Base-by-base conservation (phyloP, 2,329 filamentous ascomycete species). In the Penicillium psychrosexuale region DNA sequence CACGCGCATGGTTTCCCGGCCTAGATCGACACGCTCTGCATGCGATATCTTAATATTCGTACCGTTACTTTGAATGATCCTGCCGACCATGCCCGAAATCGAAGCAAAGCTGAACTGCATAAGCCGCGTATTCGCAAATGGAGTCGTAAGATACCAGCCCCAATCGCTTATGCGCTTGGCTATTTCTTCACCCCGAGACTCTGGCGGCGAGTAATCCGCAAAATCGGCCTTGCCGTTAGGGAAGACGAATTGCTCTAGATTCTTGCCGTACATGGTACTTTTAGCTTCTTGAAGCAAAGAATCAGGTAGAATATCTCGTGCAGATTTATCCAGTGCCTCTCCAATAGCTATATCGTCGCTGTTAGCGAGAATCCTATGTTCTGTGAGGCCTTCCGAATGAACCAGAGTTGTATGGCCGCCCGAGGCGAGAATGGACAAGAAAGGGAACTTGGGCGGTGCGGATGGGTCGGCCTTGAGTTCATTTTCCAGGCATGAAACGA, bases 331-430 rank as follows among this genome's bases (percentile, higher is more conserved):
- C 33, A 99, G 78, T 65, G 89, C 84, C 73, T 96, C 90, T 46
- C 94, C 94, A 55, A 97, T 78, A n/a, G 94, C 91, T 59, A 92
- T 86, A 73, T 95, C 91, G n/a, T 74, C 75, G 0, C 89, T 88
- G 15, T 82, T 79, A 17, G 88, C 91, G 27, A 97, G 75, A 55
- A 95, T 84, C 44, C 78, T 75, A 72, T 97, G 93, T 27, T 86
- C 77, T 27, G 80, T 84, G 2, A 94, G 77, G 3, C 80, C 80
- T 37, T 77, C 76, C 8, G 91, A 95, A 66, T 88, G 83, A 38
- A 97, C 84, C 19, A 99, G 84, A 70, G 95, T 84, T 0, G 92
- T 93, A 75, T 99, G 93, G 1, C 94, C 94, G 36, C 94, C 94
- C 0, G 91, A 97, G 15, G 94, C 90, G 45, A 99, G 85, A 6